These are phyloP conservation scores for Didymella lethalis DNA, from an alignment of 2,329 filamentous ascomycete genomes.

Conservation along the genomic window DNA sequence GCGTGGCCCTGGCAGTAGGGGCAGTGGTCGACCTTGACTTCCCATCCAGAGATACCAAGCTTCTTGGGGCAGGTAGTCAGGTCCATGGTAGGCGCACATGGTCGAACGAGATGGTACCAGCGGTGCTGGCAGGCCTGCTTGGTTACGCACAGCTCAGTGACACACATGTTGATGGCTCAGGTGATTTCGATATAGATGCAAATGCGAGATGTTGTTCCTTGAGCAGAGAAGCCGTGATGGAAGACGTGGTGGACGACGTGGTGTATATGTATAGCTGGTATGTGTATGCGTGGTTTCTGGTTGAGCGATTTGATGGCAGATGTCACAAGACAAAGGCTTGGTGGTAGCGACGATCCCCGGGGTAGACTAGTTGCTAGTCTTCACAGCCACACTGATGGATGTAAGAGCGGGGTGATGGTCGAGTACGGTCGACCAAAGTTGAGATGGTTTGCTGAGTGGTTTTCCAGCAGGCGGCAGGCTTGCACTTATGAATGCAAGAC, in stretches of 20 bases:
- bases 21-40: conserved; percentile 57
- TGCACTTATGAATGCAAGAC: conserved; percentile 32
- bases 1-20: conserved; percentile 57
- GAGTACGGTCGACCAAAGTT: conserved; percentile 15
- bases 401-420: conserved; percentile 19
- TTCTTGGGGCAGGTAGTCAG: conserved; percentile 57
- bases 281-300: conserved; percentile 16
- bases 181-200: conserved; percentile 39
- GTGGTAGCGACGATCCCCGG: conserved; percentile 33
- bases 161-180: conserved; percentile 54
- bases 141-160: conserved; percentile 60
- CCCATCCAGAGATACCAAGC: conserved; percentile 59
- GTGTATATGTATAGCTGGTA: conserved; percentile 13
- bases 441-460: conserved; percentile 18
- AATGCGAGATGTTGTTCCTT: conserved; percentile 32
- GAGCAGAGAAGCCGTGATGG: conserved; percentile 36
- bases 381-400: conserved; percentile 29
- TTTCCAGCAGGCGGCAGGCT: conserved; percentile 23
- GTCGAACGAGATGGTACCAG: conserved; percentile 58
- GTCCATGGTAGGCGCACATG: conserved; percentile 55
- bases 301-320: conserved; percentile 14
- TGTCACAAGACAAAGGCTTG: conserved; percentile 31
- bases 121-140: conserved; percentile 57
- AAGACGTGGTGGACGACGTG: conserved; percentile 37
- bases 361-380: conserved; percentile 29